These are phyloP conservation scores for Trametes meyenii DNA, from an alignment of 768 basidiomycete species.

Conservation along the genomic window DNA sequence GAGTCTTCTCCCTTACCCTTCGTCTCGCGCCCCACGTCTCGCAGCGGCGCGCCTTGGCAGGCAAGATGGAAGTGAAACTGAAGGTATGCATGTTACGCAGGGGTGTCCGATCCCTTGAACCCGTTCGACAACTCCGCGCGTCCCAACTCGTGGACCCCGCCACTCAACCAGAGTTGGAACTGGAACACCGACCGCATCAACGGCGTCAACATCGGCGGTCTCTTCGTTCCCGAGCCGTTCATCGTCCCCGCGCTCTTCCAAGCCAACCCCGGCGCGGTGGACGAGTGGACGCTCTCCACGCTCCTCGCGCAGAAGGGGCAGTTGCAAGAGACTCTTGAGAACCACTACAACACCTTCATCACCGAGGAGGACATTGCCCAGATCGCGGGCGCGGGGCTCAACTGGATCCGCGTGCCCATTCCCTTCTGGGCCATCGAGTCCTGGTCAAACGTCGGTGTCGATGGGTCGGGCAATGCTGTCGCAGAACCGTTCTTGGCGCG, in stretches of 20 bases:
- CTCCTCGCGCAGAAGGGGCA: constrained; percentile 64
- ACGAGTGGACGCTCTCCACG: constrained; percentile 69
- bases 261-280: constrained; percentile 48
- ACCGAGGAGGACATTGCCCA: constrained; percentile 38
- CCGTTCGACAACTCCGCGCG: constrained; percentile 77
- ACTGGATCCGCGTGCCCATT: constrained; percentile 81
- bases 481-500: constrained; percentile 74
- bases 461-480: constrained; percentile 21
- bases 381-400: constrained; percentile 65
- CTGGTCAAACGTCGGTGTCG: constrained; percentile 46
- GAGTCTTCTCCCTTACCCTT: constrained; percentile 46
- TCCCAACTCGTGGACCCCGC: constrained; percentile 80
- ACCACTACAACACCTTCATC: constrained; percentile 84
- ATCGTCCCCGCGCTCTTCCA: constrained; percentile 68
- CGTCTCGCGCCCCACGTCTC: not conserved
- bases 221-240: constrained; percentile 80
- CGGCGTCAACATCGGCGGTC: constrained; percentile 76
- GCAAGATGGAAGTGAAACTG: not conserved
- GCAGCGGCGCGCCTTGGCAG: not conserved
- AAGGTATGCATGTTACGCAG: constrained; percentile 36
- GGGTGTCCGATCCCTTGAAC: constrained; percentile 67
- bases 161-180: constrained; percentile 74
- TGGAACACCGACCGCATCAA: constrained; percentile 63
- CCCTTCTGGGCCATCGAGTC: constrained; percentile 88
- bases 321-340: constrained; percentile 43